These are phyloP conservation scores for California macrophylla DNA, from an alignment of 441 rosid genomes.

Conservation along the genomic window DNA sequence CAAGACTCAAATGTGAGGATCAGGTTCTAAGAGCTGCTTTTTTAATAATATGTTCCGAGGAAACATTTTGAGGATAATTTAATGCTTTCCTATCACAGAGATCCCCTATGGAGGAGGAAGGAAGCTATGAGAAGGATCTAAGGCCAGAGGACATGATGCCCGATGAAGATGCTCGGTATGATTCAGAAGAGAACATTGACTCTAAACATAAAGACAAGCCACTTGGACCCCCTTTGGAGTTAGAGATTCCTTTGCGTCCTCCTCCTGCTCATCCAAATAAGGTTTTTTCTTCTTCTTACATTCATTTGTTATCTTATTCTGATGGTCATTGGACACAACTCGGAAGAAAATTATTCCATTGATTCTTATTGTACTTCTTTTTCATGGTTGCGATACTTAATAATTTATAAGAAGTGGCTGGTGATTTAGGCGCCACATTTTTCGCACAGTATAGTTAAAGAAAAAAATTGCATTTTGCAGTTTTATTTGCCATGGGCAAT, in stretches of 20 bases:
- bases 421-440: neutral
- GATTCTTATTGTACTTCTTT: neutral
- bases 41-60: neutral
- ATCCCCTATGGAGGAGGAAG: constrained; percentile 75
- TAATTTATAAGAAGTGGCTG: neutral
- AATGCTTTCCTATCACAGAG: constrained; percentile 35
- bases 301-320: neutral
- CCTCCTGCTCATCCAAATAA: constrained; percentile 74
- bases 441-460: neutral
- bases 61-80: neutral
- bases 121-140: constrained; percentile 49
- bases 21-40: neutral
- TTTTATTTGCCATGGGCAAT: neutral
- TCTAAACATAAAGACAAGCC: constrained; percentile 73
- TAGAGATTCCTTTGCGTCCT: constrained; percentile 67
- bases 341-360: neutral
- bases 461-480: neutral
- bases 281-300: constrained; percentile 31
- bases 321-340: neutral
- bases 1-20: constrained; percentile 56
- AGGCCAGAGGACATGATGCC: constrained; percentile 65
- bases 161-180: constrained; percentile 71
- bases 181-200: constrained; percentile 70
- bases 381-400: neutral
- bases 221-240: constrained; percentile 78